phyloP scores from a whole-genome alignment of 23 red algal genomes.

The Pyropia yezoensis region DNA sequence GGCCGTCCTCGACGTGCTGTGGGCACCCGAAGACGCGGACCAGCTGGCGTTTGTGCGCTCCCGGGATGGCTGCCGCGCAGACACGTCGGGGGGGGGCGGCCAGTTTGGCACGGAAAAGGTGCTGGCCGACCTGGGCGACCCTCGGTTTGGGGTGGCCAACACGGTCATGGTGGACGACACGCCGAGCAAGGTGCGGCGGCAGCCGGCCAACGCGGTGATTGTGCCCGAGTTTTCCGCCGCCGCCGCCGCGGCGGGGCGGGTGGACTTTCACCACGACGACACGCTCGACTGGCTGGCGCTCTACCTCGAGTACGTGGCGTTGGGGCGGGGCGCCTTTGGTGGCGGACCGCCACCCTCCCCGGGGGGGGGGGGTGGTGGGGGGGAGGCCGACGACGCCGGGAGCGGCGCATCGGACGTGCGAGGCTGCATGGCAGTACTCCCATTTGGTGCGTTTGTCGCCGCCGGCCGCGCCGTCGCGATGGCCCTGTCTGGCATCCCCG shows the following conservation, averaged over 20 bases:
- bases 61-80: not conserved
- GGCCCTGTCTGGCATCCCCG: no score
- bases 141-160: not conserved
- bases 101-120: not conserved
- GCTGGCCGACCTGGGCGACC: not conserved
- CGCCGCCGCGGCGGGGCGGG: not conserved
- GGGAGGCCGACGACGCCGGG: no score
- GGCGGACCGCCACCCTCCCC: no score
- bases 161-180: not conserved
- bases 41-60: not conserved
- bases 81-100: not conserved
- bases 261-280: not conserved
- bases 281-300: conserved; percentile 1
- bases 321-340: no score
- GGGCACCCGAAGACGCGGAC: not conserved
- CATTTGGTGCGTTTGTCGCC: no score
- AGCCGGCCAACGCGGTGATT: conserved; percentile 1
- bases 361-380: no score
- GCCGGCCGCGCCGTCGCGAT: no score
- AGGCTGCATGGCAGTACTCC: no score
- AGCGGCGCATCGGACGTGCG: no score
- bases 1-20: not conserved
- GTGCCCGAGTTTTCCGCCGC: not conserved
- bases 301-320: conserved; percentile 3
- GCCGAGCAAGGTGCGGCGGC: not conserved